Percentiles rank a stretch among this genome's conserved stretches.
These are phyloP conservation scores for Biscogniauxia marginata DNA, from an alignment of 2,329 filamentous ascomycete species.

Conservation along the genomic window DNA sequence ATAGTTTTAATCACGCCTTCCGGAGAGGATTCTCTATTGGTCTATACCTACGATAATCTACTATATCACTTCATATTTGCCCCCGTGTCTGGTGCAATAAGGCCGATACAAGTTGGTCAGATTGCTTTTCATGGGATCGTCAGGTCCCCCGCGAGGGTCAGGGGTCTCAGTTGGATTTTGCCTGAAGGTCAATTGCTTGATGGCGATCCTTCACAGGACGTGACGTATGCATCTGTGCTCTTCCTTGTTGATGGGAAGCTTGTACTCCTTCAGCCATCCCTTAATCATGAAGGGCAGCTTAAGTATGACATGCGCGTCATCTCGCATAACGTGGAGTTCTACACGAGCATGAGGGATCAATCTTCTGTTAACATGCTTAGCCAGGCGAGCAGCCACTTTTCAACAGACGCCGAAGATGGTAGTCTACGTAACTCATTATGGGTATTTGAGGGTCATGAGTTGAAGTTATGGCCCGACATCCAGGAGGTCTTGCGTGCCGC, in stretches of 20 bases:
- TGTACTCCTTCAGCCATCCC: constrained; percentile 83
- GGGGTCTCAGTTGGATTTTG: constrained; percentile 92
- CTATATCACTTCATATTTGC: constrained; percentile 94
- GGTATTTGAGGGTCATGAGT: constrained; percentile 85
- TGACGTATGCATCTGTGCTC: constrained; percentile 86
- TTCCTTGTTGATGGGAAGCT: constrained; percentile 98
- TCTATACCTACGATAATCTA: constrained; percentile 96
- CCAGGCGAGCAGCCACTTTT: constrained; percentile 28
- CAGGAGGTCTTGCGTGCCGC: constrained; percentile 76
- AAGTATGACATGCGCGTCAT: constrained; percentile 99
- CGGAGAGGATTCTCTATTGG: constrained; percentile 89
- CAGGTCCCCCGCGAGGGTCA: constrained; percentile 84
- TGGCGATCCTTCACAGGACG: constrained; percentile 93
- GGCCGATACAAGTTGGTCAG: constrained; percentile 89
- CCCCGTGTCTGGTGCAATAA: constrained; percentile 64
- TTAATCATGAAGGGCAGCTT: constrained; percentile 76
- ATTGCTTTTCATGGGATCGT: constrained; percentile 98
- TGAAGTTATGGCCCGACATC: constrained; percentile 87
- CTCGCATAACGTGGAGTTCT: constrained; percentile 94
- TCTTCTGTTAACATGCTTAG: constrained; percentile 42
- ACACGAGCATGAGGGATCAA: constrained; percentile 87
- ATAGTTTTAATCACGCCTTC: constrained; percentile 88
- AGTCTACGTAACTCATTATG: constrained; percentile 84
- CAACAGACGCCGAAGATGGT: constrained; percentile 34
- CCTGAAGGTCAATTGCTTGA: constrained; percentile 86